Evolutionary conservation across 495 filamentous ascomycete species (phyloP).

Genomic region (Eremomyces bilateralis): DNA sequence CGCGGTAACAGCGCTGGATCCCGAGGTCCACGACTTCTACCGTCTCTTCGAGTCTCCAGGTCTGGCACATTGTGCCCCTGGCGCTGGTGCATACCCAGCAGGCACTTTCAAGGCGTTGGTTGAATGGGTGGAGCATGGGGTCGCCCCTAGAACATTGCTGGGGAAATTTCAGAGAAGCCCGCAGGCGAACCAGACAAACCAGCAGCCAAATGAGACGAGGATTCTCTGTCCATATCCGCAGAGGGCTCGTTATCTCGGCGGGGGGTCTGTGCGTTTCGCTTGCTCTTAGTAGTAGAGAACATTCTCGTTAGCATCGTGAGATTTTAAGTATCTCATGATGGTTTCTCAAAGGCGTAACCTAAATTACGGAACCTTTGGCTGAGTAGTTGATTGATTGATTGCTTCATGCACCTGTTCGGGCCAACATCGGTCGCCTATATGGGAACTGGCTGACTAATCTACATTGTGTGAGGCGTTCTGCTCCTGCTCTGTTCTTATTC

Average conservation of each 20-base stretch:
- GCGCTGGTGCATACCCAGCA: slow-evolving; percentile 9
- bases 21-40: slow-evolving; percentile 6
- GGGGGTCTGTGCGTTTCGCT: too few relatives aligned
- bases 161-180: not conserved
- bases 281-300: too few relatives aligned
- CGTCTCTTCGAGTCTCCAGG: slow-evolving; percentile 15
- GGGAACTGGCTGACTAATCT: too few relatives aligned
- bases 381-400: too few relatives aligned
- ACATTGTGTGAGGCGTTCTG: too few relatives aligned
- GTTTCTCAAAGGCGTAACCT: too few relatives aligned
- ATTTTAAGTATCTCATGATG: too few relatives aligned
- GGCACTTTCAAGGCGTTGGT: slow-evolving; percentile 6
- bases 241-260: not conserved
- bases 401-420: too few relatives aligned
- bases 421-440: too few relatives aligned
- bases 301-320: too few relatives aligned
- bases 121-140: slow-evolving; percentile 17
- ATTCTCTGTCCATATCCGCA: not conserved
- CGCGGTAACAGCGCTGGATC: slow-evolving; percentile 1
- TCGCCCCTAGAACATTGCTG: slow-evolving; percentile 7
- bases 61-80: slow-evolving; percentile 16
- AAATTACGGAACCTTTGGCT: too few relatives aligned
- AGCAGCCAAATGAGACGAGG: not conserved
- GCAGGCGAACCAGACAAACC: not conserved
- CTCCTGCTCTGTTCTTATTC: too few relatives aligned